Evolutionary conservation across 345 rosid species (phyloP), one percentile per base, ranked within the genome.

Genomic region (Moricandia moricandioides): DNA sequence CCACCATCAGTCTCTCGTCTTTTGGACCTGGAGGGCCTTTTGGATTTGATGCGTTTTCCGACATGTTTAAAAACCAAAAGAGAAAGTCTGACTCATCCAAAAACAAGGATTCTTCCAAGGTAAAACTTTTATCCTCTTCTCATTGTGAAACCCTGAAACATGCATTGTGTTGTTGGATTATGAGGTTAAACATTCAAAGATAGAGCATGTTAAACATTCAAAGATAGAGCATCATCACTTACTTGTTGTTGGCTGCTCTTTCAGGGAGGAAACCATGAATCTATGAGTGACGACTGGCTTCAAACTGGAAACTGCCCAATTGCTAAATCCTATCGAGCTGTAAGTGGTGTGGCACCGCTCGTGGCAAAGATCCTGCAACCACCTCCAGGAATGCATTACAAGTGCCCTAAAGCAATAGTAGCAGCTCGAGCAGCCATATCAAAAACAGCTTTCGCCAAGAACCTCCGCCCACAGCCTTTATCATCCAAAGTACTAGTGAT

Each of bases 391-490:
- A 75, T 94, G 84, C 82, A 85, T 40, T 8, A 56, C 13, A 85
- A 33, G 77, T 90, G 99, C 83, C 97, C 99, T 43, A 89, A 87
- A 14, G 96, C 80, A 47, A 75, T 95, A 35, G 88, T 91, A 16
- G 87, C 90, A 56, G 99, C 97, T 64, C 86, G 98, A 59, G 98
- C 98, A 79, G 96, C 97, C 13, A 62, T 94, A 78, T 82, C 99
- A 8, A 79, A 72, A 76, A 95, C 99, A 26, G 89, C 97, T 11
- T 90, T 92, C 6, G 96, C 96, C 2, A 95, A 88, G 87, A 95
- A 88, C 76, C 92, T 92, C 49, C 86, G 99, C 11, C 99, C 99
- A 4, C 97, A 95, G 75, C 85, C 97, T 49, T 78, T 95, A 71
- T 92, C 99, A 2, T 65, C 89, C 33, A 94, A 94, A 81, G 66